These are phyloP conservation scores for Coemansia sp. DNA, from an alignment of 192 early-diverging fungal species.

Conservation along the genomic window DNA sequence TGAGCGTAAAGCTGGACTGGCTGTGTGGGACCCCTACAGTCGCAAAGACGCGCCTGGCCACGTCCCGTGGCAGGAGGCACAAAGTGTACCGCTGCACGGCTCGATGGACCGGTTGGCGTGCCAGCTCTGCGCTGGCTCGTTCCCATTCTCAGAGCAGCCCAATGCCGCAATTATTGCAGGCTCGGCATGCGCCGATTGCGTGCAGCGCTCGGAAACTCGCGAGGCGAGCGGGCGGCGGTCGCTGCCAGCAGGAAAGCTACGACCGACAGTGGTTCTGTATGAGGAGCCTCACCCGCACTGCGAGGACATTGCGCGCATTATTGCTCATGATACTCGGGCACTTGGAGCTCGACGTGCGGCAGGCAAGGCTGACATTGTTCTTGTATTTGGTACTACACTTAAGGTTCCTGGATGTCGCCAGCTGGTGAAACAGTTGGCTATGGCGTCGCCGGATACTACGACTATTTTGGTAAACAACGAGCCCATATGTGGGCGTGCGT, in stretches of 20 bases:
- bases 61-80: constrained; percentile 37
- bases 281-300: constrained; percentile 68
- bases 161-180: constrained; percentile 62
- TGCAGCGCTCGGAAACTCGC: constrained; percentile 27
- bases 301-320: constrained; percentile 50
- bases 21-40: constrained; percentile 50
- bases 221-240: constrained; percentile 66
- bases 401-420: constrained; percentile 55
- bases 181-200: constrained; percentile 54
- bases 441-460: constrained; percentile 23
- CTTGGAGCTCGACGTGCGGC: constrained; percentile 27
- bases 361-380: constrained; percentile 26
- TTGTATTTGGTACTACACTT: constrained; percentile 57
- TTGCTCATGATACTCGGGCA: constrained; percentile 41
- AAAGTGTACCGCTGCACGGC: constrained; percentile 90
- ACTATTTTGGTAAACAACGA: constrained; percentile 51
- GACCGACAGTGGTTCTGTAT: constrained; percentile 93
- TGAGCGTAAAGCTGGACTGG: constrained; percentile 71
- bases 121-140: constrained; percentile 73
- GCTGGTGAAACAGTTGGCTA: constrained; percentile 44
- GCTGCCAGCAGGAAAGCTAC: constrained; percentile 70
- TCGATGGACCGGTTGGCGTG: constrained; percentile 82
- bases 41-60: constrained; percentile 4
- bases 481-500: constrained; percentile 46
- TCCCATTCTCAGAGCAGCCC: constrained; percentile 59